phyloP scores from a whole-genome alignment of 768 basidiomycete genomes.

The Neoboletus brunneissimus region DNA sequence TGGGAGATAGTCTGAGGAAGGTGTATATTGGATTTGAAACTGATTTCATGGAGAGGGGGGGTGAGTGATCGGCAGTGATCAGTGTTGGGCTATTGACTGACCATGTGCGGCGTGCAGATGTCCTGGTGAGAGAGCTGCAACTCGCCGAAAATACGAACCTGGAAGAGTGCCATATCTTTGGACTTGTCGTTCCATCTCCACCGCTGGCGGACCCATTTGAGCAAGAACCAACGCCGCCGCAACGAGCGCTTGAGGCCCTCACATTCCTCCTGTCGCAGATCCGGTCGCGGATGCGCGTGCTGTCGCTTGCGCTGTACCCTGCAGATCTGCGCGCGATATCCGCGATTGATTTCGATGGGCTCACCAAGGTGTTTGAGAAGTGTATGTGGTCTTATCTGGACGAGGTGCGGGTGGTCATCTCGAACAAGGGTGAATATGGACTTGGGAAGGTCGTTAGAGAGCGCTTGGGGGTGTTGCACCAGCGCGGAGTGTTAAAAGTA shows the following conservation, averaged over 20 bases:
- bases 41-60: conserved; percentile 30
- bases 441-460: conserved; percentile 27
- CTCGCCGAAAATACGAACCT: conserved; percentile 26
- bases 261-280: conserved; percentile 29
- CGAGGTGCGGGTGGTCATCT: conserved; percentile 29
- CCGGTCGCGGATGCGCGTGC: conserved; percentile 28
- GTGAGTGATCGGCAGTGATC: conserved; percentile 15
- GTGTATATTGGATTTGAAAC: conserved; percentile 30
- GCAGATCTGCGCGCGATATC: conserved; percentile 30
- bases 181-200: conserved; percentile 31
- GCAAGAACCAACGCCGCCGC: conserved; percentile 6
- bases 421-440: conserved; percentile 29
- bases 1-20: conserved; percentile 23
- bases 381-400: conserved; percentile 22
- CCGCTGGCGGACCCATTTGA: conserved; percentile 25
- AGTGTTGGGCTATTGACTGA: conserved; percentile 4
- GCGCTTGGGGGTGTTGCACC: conserved; percentile 15
- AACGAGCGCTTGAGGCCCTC: conserved; percentile 20
- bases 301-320: conserved; percentile 32
- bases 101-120: conserved; percentile 11
- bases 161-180: conserved; percentile 33
- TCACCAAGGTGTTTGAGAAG: conserved; percentile 23
- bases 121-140: conserved; percentile 26
- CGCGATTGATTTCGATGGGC: conserved; percentile 30
- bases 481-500: conserved; percentile 30